Conservation (phyloP, 1,284 basidiomycete species). For the Austropuccinia psidii region DNA sequence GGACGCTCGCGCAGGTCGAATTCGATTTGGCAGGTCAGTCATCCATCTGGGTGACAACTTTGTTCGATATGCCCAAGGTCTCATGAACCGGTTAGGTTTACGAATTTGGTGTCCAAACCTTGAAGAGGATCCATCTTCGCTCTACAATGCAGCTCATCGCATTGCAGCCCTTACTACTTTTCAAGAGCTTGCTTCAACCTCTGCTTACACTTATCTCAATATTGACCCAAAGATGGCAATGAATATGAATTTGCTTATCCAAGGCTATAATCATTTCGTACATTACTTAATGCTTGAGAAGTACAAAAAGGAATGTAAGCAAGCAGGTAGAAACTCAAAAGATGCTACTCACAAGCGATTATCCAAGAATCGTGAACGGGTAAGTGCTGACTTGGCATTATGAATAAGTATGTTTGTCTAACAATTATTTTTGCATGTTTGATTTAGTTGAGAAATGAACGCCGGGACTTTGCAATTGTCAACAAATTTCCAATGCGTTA, state of each 20-base stretch:
- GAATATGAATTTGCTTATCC: background rate
- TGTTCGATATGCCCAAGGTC: background rate
- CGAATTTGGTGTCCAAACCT: constrained; percentile 21
- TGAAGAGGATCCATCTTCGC: background rate
- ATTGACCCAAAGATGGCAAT: background rate
- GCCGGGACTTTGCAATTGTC: background rate
- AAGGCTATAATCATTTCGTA: constrained; percentile 15
- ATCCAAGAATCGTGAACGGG: constrained; percentile 9
- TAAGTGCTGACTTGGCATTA: background rate
- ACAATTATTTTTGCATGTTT: background rate
- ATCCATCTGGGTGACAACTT: background rate
- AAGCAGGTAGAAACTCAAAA: background rate
- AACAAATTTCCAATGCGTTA: constrained; percentile 26
- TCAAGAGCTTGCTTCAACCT: background rate
- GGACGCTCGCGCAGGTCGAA: background rate
- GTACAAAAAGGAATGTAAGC: constrained; percentile 1
- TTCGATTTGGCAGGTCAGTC: background rate
- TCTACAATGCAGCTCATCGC: constrained; percentile 6
- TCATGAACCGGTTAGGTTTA: background rate
- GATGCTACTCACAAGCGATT: background rate
- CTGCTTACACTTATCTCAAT: constrained; percentile 14
- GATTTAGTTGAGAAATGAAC: constrained; percentile 1
- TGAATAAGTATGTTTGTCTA: too few species aligned
- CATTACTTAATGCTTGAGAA: background rate
- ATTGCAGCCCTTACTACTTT: constrained; percentile 14